A percentile compares a stretch with the other conserved stretches of the same genome.
These are phyloP conservation scores for Podospora pseudopauciseta DNA, from an alignment of 495 filamentous ascomycete species.

Conservation along the genomic window DNA sequence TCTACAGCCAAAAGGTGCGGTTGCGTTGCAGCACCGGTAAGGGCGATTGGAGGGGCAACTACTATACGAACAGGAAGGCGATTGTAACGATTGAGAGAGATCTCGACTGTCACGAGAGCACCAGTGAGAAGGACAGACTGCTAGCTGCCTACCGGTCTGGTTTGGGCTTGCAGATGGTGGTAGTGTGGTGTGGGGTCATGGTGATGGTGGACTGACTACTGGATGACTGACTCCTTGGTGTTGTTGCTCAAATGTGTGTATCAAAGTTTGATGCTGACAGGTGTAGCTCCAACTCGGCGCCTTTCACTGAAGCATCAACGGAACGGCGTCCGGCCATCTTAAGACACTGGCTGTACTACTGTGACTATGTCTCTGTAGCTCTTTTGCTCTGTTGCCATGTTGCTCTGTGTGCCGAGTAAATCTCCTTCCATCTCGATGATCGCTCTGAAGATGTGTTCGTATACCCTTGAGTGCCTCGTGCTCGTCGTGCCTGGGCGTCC, in stretches of 20 bases:
- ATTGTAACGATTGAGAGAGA: slow-evolving; percentile 16
- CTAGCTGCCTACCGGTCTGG: neutral
- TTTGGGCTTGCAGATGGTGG: neutral
- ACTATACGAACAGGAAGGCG: slow-evolving; percentile 3
- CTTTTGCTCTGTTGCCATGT: no score
- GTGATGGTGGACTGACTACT: slow-evolving; percentile 16
- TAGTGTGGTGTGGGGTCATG: neutral
- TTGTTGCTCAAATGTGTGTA: slow-evolving; percentile 1
- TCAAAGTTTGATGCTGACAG: neutral
- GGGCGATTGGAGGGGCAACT: slow-evolving; percentile 3
- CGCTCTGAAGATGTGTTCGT: neutral
- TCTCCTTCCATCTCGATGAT: no score
- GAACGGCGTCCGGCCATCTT: neutral
- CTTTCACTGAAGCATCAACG: neutral
- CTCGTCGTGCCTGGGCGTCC: slow-evolving; percentile 6
- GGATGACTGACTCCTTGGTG: slow-evolving; percentile 13
- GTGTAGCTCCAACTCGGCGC: neutral
- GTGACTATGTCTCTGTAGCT: no score
- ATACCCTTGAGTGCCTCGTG: neutral
- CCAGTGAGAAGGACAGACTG: neutral
- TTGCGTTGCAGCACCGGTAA: slow-evolving; percentile 24
- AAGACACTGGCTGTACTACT: no score
- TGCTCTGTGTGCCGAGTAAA: no score
- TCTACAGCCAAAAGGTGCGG: slow-evolving; percentile 14
- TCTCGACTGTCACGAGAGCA: slow-evolving; percentile 18